These are phyloP conservation scores for Delitschia confertaspora DNA, from an alignment of 495 filamentous ascomycete genomes.

Conservation along the genomic window DNA sequence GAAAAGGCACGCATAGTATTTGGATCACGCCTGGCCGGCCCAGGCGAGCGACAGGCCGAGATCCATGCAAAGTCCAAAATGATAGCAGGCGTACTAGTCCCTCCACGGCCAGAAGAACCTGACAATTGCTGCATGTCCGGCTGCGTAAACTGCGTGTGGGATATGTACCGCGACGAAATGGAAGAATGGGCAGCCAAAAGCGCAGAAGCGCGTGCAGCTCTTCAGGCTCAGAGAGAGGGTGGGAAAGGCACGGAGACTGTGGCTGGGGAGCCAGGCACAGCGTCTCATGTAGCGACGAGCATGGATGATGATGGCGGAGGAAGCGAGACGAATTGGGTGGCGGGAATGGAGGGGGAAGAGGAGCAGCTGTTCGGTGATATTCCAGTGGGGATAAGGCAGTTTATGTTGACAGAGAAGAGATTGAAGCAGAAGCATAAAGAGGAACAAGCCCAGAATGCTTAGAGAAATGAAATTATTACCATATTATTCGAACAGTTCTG, in stretches of 20 bases:
- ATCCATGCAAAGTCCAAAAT: conserved; percentile 48
- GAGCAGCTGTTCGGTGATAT: conserved; percentile 68
- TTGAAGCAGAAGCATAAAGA: conserved; percentile 61
- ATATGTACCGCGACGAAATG: conserved; percentile 78
- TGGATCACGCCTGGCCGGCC: conserved; percentile 62
- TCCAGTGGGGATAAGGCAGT: conserved; percentile 88
- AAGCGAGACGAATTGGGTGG: conserved; percentile 58
- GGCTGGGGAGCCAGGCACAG: conserved; percentile 28
- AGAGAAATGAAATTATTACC: conserved; percentile 4
- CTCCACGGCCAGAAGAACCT: conserved; percentile 76
- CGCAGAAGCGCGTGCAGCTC: conserved; percentile 44
- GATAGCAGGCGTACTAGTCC: conserved; percentile 72
- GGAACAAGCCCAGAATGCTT: conserved; percentile 5
- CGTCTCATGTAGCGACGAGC: conserved; percentile 40
- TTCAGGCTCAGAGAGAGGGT: conserved; percentile 35
- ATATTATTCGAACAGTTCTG: no score
- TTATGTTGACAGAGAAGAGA: conserved; percentile 94
- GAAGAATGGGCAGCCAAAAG: conserved; percentile 69
- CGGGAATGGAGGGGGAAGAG: conserved; percentile 37
- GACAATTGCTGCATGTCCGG: conserved; percentile 99
- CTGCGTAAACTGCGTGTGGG: conserved; percentile 97
- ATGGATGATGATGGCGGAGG: conserved; percentile 81
- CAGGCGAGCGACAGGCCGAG: conserved; percentile 54
- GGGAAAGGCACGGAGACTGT: conserved; percentile 35
- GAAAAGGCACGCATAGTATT: conserved; percentile 60